A percentile compares a stretch with the other conserved stretches of the same genome.
Conservation (phyloP, 306 rosid genomes). For the Acacia melanoxylon region DNA sequence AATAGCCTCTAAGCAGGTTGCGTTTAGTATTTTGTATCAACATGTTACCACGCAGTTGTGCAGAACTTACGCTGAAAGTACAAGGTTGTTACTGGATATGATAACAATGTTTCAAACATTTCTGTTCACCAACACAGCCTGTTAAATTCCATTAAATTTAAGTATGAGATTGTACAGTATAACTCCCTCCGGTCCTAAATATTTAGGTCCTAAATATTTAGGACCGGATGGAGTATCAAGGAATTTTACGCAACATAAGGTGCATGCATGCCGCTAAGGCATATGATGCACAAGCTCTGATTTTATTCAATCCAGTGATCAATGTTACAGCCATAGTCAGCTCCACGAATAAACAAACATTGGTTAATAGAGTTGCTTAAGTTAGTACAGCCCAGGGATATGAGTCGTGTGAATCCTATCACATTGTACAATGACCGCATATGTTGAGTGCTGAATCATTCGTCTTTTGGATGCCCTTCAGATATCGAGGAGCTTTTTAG, state of each 20-base stretch:
- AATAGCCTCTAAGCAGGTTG: neutral
- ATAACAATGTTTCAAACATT: neutral
- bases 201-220: no score
- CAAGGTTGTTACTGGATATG: neutral
- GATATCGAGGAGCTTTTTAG: slow-evolving; percentile 2
- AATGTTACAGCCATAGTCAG: slow-evolving; percentile 7
- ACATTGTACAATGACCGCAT: slow-evolving; percentile 14
- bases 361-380: neutral
- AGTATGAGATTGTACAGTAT: neutral
- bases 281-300: neutral
- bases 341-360: slow-evolving; percentile 10
- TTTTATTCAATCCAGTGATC: neutral
- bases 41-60: neutral
- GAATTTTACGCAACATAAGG: neutral
- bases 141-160: neutral
- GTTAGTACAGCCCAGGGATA: neutral
- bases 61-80: neutral
- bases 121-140: neutral
- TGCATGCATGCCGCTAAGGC: neutral
- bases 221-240: no score
- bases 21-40: neutral
- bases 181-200: no score
- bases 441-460: slow-evolving; percentile 19
- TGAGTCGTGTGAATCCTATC: slow-evolving; percentile 15
- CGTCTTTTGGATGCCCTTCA: slow-evolving; percentile 16